phyloP scores from a whole-genome alignment of 192 early-diverging fungal genomes.

The Coemansia sp. region DNA sequence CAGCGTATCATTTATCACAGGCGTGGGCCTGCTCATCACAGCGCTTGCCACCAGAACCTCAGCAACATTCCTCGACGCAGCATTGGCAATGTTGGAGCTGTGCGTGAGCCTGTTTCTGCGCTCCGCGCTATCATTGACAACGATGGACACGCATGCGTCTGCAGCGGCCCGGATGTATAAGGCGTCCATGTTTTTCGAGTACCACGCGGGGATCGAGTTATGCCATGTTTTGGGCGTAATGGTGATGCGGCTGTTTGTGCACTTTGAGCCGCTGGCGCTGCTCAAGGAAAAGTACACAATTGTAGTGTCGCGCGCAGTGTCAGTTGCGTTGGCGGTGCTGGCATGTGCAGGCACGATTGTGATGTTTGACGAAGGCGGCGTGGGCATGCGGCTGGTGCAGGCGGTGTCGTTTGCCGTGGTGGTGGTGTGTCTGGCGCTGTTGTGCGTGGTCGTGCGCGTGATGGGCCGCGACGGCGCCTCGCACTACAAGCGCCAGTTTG shows the following conservation, averaged over 20 bases:
- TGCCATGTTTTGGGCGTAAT: slow-evolving; percentile 6
- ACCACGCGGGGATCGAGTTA: slow-evolving; percentile 22
- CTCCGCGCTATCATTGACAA: slow-evolving; percentile 8
- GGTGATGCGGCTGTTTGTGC: slow-evolving; percentile 5
- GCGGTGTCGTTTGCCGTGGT: slow-evolving; percentile 10
- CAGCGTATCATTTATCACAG: not conserved
- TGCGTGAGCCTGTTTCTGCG: slow-evolving; percentile 18
- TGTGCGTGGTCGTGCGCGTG: not conserved
- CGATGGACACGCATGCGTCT: no score
- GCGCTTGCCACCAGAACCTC: slow-evolving; percentile 5
- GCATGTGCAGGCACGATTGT: slow-evolving; percentile 6
- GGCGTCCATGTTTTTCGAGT: slow-evolving; percentile 28
- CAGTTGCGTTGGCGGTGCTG: slow-evolving; percentile 10
- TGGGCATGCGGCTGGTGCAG: slow-evolving; percentile 18
- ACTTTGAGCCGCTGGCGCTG: slow-evolving; percentile 12
- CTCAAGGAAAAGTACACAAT: not conserved
- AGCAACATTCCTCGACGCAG: slow-evolving; percentile 17
- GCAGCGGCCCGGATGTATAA: slow-evolving; percentile 11
- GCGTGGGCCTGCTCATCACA: slow-evolving; percentile 1
- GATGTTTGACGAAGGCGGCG: slow-evolving; percentile 17
- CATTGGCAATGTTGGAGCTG: slow-evolving; percentile 23
- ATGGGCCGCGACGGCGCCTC: not conserved
- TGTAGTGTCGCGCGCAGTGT: slow-evolving; percentile 6
- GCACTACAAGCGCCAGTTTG: slow-evolving; percentile 17
- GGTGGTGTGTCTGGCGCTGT: not conserved